A percentile compares a stretch with the other conserved stretches of the same genome.
phyloP scores from a whole-genome alignment of 2,329 filamentous ascomycete species.

The Talaromyces pinophilus region DNA sequence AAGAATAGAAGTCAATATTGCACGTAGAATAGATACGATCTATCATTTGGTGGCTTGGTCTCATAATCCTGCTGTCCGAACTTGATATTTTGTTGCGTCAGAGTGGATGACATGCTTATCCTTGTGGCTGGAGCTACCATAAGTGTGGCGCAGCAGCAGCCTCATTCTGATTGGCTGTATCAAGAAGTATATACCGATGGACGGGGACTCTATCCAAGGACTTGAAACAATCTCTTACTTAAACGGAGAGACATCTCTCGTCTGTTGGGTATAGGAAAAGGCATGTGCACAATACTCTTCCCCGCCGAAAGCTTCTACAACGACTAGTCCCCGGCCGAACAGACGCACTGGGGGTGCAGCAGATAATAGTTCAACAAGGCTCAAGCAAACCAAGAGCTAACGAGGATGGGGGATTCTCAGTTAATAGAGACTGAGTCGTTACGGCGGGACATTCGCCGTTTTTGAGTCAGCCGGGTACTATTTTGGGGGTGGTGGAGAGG shows the following conservation, averaged over 20 bases:
- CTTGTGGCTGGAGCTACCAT: background rate
- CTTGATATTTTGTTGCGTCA: constrained; percentile 1
- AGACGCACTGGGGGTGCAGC: no score
- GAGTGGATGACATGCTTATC: background rate
- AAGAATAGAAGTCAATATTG: background rate
- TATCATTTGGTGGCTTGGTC: background rate
- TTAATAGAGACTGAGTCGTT: background rate
- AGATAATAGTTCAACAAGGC: background rate
- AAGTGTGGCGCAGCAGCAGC: background rate
- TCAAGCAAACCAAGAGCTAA: no score
- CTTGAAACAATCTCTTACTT: no score
- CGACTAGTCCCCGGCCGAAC: no score
- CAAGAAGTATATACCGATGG: background rate
- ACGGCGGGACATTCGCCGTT: background rate
- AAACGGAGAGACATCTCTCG: no score
- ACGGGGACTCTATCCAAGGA: background rate
- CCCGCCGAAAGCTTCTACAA: no score
- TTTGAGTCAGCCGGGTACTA: background rate
- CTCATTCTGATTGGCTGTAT: background rate
- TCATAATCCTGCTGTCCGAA: background rate
- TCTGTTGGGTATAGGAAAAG: no score
- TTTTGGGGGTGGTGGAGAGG: background rate
- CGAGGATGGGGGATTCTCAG: background rate
- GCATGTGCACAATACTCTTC: no score
- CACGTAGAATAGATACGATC: no score